Evolutionary conservation across 208 protist species (phyloP), one percentile per base, ranked within the genome.

Genomic region (Acanthamoeba triangularis): DNA sequence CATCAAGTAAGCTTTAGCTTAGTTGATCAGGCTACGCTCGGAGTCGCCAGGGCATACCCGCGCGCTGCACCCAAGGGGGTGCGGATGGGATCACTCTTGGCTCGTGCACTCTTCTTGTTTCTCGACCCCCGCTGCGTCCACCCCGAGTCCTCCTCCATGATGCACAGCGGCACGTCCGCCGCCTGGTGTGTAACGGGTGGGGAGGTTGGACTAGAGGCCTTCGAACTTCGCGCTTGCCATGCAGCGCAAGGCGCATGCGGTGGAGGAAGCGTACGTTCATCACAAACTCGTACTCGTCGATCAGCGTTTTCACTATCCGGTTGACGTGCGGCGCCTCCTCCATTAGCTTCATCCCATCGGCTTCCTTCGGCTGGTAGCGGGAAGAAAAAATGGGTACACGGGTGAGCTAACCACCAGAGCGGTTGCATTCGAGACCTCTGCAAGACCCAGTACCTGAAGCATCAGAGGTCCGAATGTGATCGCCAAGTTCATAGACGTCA

Each of bases 221-320:
- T n/a, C n/a, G n/a, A 72, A 20, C 74, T 82, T 14, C 37, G 37
- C 37, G 37, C 37, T 41, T 72, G 37, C 0, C 16, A 52, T n/a
- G 74, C 25, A 28, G 16, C 0, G 20, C n/a, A 30, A 52, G 30
- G n/a, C 3, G 65, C 14, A 72, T 13, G 28, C 14, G 20, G 65
- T 13, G 28, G 65, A 30, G 65, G 20, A 35, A 18, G 18, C 80
- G 33, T 63, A 88, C 80, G 14, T 88, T 88, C 49, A 88, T 63
- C 25, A 93, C 33, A n/a, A 93, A 93, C 13, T 74, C 59, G 30
- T 76, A 93, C 35, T 93, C 87, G 28, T 93, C 87, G 25, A 93
- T 93, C 87, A 93, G 18, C 1, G 87, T 93, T 33, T 93, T 69
- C 35, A 74, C 59, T 49, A 93, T 93, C 20, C 87, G n/a, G 35